phyloP scores from a whole-genome alignment of 2,329 filamentous ascomycete species.

The Hortaea werneckii region DNA sequence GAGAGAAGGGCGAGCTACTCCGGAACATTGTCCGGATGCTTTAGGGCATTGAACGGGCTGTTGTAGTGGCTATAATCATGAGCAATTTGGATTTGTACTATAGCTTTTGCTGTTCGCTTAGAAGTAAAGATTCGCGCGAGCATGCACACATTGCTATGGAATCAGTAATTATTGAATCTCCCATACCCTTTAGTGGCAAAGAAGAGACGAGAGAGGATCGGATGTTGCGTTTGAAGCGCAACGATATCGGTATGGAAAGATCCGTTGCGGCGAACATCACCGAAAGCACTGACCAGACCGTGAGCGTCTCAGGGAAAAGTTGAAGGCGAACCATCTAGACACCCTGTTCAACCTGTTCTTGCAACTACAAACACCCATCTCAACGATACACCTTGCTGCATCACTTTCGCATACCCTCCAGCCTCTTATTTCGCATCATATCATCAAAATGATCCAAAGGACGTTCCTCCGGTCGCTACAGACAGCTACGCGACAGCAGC shows the following conservation, averaged over 20 bases:
- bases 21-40: not conserved
- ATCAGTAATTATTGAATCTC: too few species aligned
- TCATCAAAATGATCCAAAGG: conserved; percentile 38
- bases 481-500: conserved; percentile 23
- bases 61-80: too few species aligned
- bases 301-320: not conserved
- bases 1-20: not conserved
- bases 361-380: not conserved
- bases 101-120: too few species aligned
- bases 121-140: too few species aligned
- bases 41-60: not conserved
- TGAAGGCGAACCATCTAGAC: not conserved
- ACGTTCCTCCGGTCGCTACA: conserved; percentile 39
- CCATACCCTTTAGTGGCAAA: too few species aligned
- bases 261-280: not conserved
- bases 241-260: not conserved
- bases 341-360: too few species aligned
- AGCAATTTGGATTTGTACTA: too few species aligned
- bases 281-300: not conserved
- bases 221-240: too few species aligned
- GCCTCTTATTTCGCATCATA: conserved; percentile 14
- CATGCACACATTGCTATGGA: too few species aligned
- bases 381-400: not conserved
- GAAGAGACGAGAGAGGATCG: too few species aligned
- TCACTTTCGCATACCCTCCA: not conserved